phyloP scores from a whole-genome alignment of 305 asterid genomes.

The Solanum hybrid region DNA sequence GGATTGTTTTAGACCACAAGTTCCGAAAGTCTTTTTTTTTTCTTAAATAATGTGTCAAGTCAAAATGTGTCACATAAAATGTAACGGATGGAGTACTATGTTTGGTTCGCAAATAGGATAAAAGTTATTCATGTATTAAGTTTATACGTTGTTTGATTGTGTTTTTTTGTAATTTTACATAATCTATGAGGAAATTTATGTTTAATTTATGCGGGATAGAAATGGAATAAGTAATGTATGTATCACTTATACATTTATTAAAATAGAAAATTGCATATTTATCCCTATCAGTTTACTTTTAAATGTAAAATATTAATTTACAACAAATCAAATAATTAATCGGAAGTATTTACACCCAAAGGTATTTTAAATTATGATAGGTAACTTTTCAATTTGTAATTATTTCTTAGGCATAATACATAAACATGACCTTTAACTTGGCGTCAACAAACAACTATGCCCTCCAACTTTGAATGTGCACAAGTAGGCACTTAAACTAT shows the following conservation, averaged over 20 bases:
- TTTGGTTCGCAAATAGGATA: not conserved
- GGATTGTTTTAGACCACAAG: not conserved
- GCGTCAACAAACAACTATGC: too few species aligned
- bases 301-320: too few species aligned
- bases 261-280: not conserved
- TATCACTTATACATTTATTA: not conserved
- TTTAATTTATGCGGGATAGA: not conserved
- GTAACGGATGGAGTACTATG: not conserved
- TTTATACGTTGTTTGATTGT: too few species aligned
- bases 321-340: not conserved
- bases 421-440: too few species aligned
- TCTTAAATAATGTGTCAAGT: not conserved
- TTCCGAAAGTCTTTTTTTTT: too few species aligned
- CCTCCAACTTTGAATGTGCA: too few species aligned
- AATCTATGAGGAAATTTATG: not conserved
- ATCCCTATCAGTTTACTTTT: not conserved
- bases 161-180: not conserved
- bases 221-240: not conserved
- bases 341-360: not conserved
- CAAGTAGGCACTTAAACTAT: too few species aligned
- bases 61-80: not conserved
- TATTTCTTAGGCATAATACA: too few species aligned
- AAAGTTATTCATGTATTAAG: not conserved
- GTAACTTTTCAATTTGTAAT: not conserved
- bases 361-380: not conserved